Conservation (phyloP, 345 rosid genomes). For the Eucalyptus victrix region DNA sequence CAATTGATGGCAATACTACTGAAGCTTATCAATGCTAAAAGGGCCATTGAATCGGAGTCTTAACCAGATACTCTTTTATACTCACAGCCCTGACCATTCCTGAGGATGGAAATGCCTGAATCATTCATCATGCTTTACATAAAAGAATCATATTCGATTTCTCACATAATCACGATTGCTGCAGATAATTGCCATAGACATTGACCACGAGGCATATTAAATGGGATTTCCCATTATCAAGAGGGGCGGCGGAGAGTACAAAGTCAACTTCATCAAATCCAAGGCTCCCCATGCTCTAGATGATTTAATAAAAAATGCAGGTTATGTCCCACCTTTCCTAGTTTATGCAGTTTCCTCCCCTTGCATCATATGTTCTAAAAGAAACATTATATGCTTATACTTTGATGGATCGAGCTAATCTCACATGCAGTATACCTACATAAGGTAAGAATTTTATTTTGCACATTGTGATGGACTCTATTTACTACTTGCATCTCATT, state of each 20-base stretch:
- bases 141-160: neutral
- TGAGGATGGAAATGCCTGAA: conserved; percentile 39
- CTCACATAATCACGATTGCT: neutral
- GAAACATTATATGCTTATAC: neutral
- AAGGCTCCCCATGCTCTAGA: conserved; percentile 20
- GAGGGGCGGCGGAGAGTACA: conserved; percentile 22
- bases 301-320: conserved; percentile 12
- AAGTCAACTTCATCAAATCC: conserved; percentile 20
- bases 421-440: neutral
- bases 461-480: neutral
- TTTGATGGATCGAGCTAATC: neutral
- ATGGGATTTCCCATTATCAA: conserved; percentile 20
- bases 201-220: conserved; percentile 12
- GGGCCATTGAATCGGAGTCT: conserved; percentile 65
- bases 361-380: neutral
- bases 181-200: conserved; percentile 11
- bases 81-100: conserved; percentile 71
- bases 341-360: neutral
- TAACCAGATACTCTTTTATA: conserved; percentile 76
- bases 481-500: neutral
- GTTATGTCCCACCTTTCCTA: neutral
- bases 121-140: neutral
- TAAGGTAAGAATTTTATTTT: neutral
- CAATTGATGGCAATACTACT: conserved; percentile 49
- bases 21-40: conserved; percentile 41